Conservation (phyloP, 1,139 yeast species). For the Suhomyces terraborum region DNA sequence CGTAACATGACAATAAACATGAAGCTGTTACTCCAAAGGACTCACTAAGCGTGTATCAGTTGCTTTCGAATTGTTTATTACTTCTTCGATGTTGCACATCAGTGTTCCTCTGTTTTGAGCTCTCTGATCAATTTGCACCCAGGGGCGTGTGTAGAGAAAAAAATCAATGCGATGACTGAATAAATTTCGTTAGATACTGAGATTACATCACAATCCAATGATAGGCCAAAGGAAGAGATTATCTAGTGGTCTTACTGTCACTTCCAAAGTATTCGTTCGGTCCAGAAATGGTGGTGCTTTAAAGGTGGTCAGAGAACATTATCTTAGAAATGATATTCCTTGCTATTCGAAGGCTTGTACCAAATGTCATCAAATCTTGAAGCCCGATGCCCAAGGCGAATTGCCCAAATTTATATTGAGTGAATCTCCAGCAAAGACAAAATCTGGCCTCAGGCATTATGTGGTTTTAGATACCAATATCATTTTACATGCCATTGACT, state of each 20-base stretch:
- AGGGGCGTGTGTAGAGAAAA: constrained; percentile 6
- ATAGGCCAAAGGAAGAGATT: constrained; percentile 45
- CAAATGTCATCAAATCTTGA: constrained; percentile 57
- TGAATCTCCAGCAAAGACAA: constrained; percentile 47
- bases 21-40: no score
- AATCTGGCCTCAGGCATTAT: constrained; percentile 57
- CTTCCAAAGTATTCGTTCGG: constrained; percentile 90
- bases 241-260: constrained; percentile 63
- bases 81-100: no score
- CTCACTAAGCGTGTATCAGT: no score
- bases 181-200: not conserved
- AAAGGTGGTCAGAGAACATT: constrained; percentile 91
- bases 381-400: constrained; percentile 58
- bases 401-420: constrained; percentile 53
- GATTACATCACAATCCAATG: constrained; percentile 15
- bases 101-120: no score
- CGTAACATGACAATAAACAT: no score
- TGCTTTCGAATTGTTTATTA: no score
- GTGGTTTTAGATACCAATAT: constrained; percentile 86
- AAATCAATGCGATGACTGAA: constrained; percentile 14
- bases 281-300: constrained; percentile 89
- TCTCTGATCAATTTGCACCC: constrained; percentile 8
- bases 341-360: constrained; percentile 77
- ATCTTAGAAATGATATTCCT: constrained; percentile 87
- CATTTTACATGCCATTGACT: constrained; percentile 84